phyloP scores from a whole-genome alignment of 169 alveolate genomes.

The Plasmodium falciparum region DNA sequence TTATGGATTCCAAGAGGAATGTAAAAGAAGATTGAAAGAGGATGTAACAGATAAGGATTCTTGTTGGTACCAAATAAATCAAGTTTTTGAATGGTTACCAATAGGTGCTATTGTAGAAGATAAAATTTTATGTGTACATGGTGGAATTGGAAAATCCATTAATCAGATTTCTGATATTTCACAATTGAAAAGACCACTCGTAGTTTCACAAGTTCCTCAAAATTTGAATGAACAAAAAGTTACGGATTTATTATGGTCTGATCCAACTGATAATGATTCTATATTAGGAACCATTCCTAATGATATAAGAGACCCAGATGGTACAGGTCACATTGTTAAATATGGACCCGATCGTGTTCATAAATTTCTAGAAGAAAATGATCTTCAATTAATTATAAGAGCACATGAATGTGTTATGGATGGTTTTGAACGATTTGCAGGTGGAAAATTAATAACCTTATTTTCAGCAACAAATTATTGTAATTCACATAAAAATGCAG shows the following conservation, averaged over 20 bases:
- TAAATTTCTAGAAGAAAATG: conserved; percentile 90
- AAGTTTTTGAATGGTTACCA: conserved; percentile 99
- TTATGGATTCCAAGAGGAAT: conserved; percentile 99
- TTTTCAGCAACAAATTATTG: conserved; percentile 99
- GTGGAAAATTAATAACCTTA: conserved; percentile 98
- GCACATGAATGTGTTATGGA: conserved; percentile 99
- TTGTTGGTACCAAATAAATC: conserved; percentile 95
- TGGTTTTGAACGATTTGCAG: conserved; percentile 99
- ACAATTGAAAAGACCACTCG: conserved; percentile 93
- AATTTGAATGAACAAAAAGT: conserved; percentile 88
- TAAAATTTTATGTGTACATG: conserved; percentile 98
- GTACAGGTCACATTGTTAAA: conserved; percentile 98
- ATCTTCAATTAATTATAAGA: conserved; percentile 90
- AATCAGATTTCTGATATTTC: conserved; percentile 93
- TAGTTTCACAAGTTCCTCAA: conserved; percentile 95
- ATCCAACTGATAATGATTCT: conserved; percentile 98
- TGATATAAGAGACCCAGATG: conserved; percentile 99
- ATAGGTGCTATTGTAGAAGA: conserved; percentile 99
- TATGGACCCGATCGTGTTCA: conserved; percentile 97
- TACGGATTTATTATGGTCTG: conserved; percentile 94
- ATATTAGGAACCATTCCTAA: conserved; percentile 98
- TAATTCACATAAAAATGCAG: conserved; percentile 99
- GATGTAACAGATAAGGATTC: conserved; percentile 95
- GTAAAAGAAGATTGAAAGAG: conserved; percentile 97
- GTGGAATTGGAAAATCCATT: conserved; percentile 98